Evolutionary conservation across 306 rosid genomes (phyloP), one percentile per base, ranked within the genome.

Genomic region (Pyrus communis): DNA sequence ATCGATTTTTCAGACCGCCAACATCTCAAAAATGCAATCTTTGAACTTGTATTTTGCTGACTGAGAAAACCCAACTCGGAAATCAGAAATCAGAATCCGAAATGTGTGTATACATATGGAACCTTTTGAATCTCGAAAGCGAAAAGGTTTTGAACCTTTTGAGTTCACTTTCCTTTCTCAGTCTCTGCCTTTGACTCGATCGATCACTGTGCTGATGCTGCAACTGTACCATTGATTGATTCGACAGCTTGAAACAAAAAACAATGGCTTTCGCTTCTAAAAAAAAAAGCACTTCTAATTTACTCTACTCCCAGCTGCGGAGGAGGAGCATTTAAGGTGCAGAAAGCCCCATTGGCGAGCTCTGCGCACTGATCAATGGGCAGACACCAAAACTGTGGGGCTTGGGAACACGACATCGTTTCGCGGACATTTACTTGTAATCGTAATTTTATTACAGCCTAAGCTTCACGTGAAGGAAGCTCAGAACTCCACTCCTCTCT

Each of bases 391-490:
- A 31, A 77, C 79, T 54, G 25, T 25, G 43, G 75, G 66, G 46
- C 38, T 13, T 23, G 46, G 69, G 35, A 9, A 43, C 23, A 58
- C 40, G 57, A 49, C 74, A 69, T 75, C 27, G 71, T 78, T 81
- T 77, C 69, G 42, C 83, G 76, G 84, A 71, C 86, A 84, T 72
- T 40, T 59, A 38, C 71, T 15, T 49, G 55, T 15, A 35, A n/a
- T 28, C 5, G 11, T 11, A 1, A n/a, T n/a, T 30, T 31, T 64
- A 35, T 59, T 49, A 45, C 59, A 75, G 78, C 74, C 59, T 70
- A 77, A 42, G 64, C 85, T 82, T 85, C 88, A 85, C 87, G 91
- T 87, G 91, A 85, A 75, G 75, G 77, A 69, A 70, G 31, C 72
- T 66, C 87, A 51, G 80, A 67, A 70, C 75, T 77, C 49, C 71